Base-by-base conservation (phyloP, 371 early-diverging fungal species). In the Fennellomyces sp. region DNA sequence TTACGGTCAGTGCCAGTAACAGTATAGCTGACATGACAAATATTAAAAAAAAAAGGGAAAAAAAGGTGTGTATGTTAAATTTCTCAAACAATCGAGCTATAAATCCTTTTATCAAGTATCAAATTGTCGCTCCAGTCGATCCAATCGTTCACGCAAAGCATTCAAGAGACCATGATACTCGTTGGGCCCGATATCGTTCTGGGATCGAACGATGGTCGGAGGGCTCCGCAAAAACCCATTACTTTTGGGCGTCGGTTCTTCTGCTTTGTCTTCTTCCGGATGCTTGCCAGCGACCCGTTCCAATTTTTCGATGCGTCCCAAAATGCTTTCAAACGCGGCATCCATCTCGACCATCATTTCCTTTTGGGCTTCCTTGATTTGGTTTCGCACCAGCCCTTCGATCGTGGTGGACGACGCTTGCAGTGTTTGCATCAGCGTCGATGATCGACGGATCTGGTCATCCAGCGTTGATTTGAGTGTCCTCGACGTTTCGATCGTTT, bases 391-490 rank as follows among this genome's bases (percentile, higher is more conserved):
- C 41, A 93, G 72, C 2, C 84, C 84, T 62, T 93, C 93, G 54
- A 93, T 87, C 73, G 90, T 90, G 12, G 84, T 82, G 2, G 86
- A 82, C 11, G 84, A 81, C 5, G 88, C 80, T 63, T 89, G 90
- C 26, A 93, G 71, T 2, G 91, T 90, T 59, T 91, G 90, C n/a
- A 93, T 82, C 33, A 93, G 63, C 3, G 89, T 80, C 1, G 89
- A 78, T 3, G 91, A 88, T 17, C 85, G 83, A 17, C 93, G 83
- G 41, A 93, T 85, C 69, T 45, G 91, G 50, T 90, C 91, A 61
- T 88, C 87, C 59, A 93, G 69, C 0, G 89, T 87, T 2, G 69
- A 48, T 41, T 86, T 84, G 15, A 93, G 72, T 0, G 76, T 78
- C 2, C 80, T 73, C 2, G 80, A 80, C 3, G 82, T 82, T 45